phyloP scores from a whole-genome alignment of 2,329 filamentous ascomycete genomes.

The Cercospora sp. region DNA sequence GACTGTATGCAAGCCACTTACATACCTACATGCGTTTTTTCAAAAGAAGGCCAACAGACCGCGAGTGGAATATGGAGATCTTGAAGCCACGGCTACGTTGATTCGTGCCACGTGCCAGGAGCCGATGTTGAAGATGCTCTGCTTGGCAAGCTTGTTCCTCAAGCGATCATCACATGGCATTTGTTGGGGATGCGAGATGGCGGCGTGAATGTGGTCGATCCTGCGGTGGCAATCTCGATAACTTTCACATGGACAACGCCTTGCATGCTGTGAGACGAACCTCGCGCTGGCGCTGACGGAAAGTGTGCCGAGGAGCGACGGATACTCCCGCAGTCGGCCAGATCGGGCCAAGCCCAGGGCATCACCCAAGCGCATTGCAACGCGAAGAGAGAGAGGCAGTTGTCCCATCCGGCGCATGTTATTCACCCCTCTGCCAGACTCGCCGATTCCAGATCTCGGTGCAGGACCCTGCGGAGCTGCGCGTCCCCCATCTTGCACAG shows the following conservation, averaged over 20 bases:
- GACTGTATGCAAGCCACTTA: background rate
- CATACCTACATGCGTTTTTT: background rate
- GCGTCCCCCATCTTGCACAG: background rate
- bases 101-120: background rate
- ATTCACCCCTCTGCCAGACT: background rate
- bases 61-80: background rate
- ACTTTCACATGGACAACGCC: background rate
- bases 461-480: background rate
- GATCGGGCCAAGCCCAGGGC: background rate
- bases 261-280: background rate
- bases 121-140: background rate
- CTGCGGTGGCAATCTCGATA: background rate
- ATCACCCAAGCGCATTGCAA: constrained; percentile 3
- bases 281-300: background rate
- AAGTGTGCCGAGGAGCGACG: background rate
- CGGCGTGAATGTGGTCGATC: background rate
- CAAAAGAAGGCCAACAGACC: background rate
- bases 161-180: background rate
- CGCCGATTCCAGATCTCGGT: background rate
- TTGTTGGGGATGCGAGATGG: background rate
- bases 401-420: constrained; percentile 1
- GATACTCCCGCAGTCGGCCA: background rate
- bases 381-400: background rate
- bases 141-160: background rate
- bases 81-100: background rate